Percentiles rank a stretch among this genome's conserved stretches.
phyloP scores from a whole-genome alignment of 208 protist genomes.

The Crithidia expoeki region DNA sequence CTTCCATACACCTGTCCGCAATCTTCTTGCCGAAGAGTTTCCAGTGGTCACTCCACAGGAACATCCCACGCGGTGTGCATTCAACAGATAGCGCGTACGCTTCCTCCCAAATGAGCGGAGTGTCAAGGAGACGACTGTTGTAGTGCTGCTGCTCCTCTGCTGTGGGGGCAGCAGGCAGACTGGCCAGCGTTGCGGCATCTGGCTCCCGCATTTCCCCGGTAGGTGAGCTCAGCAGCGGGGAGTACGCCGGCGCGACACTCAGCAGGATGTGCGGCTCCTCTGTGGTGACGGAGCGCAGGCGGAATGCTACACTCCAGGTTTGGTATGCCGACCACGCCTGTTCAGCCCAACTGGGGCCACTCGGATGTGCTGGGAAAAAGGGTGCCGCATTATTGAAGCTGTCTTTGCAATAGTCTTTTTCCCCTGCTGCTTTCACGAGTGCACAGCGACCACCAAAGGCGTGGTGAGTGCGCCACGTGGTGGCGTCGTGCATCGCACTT shows the following conservation, averaged over 20 bases:
- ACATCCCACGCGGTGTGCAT: conserved; percentile 51
- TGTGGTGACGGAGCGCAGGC: conserved; percentile 35
- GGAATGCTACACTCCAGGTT: conserved; percentile 51
- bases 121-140: conserved; percentile 67
- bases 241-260: conserved; percentile 72
- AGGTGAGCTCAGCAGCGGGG: conserved; percentile 33
- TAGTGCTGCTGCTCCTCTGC: conserved; percentile 56
- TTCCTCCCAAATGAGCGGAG: conserved; percentile 85
- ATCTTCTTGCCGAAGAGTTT: conserved; percentile 48
- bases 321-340: conserved; percentile 41
- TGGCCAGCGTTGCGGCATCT: conserved; percentile 21
- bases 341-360: conserved; percentile 18
- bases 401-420: background rate
- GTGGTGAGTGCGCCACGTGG: conserved; percentile 76
- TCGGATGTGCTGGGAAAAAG: background rate
- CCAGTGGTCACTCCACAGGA: conserved; percentile 82
- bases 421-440: background rate
- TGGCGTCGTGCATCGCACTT: conserved; percentile 26
- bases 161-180: conserved; percentile 18
- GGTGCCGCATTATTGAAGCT: background rate
- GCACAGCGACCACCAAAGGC: conserved; percentile 77
- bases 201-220: conserved; percentile 17
- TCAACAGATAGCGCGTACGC: conserved; percentile 70
- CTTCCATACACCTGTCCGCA: conserved; percentile 24
- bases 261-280: conserved; percentile 67